Percentiles rank a stretch among this genome's conserved stretches.
phyloP scores from a whole-genome alignment of 495 filamentous ascomycete species.

The Xylaria castorea region DNA sequence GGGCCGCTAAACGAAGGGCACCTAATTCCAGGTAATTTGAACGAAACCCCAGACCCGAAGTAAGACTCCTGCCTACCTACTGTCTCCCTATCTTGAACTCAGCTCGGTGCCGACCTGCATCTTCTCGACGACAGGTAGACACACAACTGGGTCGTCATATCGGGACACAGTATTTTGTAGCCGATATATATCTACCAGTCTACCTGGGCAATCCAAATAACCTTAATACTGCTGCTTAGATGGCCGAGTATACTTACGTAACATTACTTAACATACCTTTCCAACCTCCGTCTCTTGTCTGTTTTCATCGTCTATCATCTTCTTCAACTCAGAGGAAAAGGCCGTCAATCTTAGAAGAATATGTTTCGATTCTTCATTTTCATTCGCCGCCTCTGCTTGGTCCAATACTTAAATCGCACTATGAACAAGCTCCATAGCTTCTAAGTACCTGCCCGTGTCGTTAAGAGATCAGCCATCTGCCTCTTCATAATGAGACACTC shows the following conservation, averaged over 20 bases:
- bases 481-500: background rate
- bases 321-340: background rate
- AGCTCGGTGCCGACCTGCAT: conserved; percentile 2
- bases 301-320: background rate
- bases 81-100: background rate
- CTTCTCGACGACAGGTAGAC: background rate
- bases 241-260: background rate
- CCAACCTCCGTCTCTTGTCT: background rate
- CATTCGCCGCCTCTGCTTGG: background rate
- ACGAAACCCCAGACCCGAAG: conserved; percentile 8
- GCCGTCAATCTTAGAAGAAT: background rate
- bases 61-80: background rate
- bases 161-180: background rate
- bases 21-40: conserved; percentile 9
- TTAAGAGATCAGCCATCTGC: background rate
- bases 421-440: background rate
- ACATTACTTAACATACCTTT: background rate
- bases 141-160: background rate
- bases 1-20: conserved; percentile 21
- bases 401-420: background rate
- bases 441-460: background rate
- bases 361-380: background rate
- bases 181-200: background rate
- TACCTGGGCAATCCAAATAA: background rate
- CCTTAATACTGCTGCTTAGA: background rate